Evolutionary conservation across 140 eudicot species (phyloP), one percentile per base, ranked within the genome.

Genomic region (Ambrosia hybrid): DNA sequence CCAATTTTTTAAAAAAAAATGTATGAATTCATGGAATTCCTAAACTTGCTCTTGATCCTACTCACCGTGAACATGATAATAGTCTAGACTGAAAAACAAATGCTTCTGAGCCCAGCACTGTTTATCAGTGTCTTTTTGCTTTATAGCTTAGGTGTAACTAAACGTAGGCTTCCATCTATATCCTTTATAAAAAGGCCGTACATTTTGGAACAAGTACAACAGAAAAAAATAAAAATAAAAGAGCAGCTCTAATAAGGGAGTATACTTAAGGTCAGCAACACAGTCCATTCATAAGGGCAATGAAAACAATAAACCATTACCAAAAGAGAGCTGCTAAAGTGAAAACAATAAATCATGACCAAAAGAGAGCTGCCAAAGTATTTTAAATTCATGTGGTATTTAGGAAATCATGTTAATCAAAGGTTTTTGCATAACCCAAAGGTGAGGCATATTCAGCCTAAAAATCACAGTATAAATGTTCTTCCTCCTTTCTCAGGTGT

Each of bases 41-140:
- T 73, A 73, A 62, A 60, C 61, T 59, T 57, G 51, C 48, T 16
- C 69, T 59, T 48, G 16, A 12, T 59, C 59, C 76, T n/a, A 59
- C 76, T 13, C 69, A 72, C 49, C 10, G 37, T 11, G 38, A 49
- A 14, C 51, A 73, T 49, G 62, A 53, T 60, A 60, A 73, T 51
- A 60, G 38, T 39, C 65, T 16, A 57, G 13, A 57, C 34, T 17
- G 37, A 8, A 12, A 17, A 51, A 51, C 64, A 59, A 72, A 57
- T 72, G 46, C 58, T 58, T 52, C 34, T 68, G 21, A 51, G 43
- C 73, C 41, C 60, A 26, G 26, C 46, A 49, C 73, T 68, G 60
- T 13, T 39, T 21, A 21, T 21, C 26, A 21, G 26, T 15, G 51
- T 15, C 14, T 69, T 51, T 69, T 71, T 41, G 14, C 46, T 57